Conservation (phyloP, 306 rosid genomes). For the Gleditsia sinensis region DNA sequence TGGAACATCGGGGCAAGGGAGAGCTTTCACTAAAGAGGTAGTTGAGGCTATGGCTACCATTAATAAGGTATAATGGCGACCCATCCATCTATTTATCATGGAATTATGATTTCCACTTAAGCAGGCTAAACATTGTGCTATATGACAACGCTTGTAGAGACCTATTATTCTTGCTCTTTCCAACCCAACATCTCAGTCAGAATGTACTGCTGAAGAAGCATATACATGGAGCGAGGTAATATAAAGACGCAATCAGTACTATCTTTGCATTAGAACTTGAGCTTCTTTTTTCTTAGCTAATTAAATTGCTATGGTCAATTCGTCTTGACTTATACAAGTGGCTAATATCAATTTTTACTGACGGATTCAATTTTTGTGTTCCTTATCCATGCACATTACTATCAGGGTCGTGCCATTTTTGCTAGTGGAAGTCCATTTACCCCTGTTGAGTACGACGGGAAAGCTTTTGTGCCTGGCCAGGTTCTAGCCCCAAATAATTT, state of each 20-base stretch:
- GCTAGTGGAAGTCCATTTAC: constrained; percentile 95
- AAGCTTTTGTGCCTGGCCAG: constrained; percentile 85
- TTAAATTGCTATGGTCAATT: neutral
- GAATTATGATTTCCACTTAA: constrained; percentile 2
- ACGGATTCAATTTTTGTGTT: neutral
- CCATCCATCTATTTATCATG: neutral
- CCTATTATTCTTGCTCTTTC: constrained; percentile 51
- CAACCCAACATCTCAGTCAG: constrained; percentile 56
- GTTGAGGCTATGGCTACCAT: constrained; percentile 75
- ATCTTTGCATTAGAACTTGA: neutral
- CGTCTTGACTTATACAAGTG: too few relatives aligned
- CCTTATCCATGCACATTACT: constrained; percentile 7
- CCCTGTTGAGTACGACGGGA: constrained; percentile 80
- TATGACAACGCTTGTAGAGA: constrained; percentile 35
- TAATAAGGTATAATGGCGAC: constrained; percentile 63
- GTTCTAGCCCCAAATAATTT: constrained; percentile 39
- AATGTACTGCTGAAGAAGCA: constrained; percentile 61
- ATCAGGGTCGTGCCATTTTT: constrained; percentile 80
- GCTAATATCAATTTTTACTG: too few relatives aligned
- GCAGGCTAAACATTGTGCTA: constrained; percentile 16
- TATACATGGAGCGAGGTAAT: constrained; percentile 50
- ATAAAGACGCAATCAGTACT: neutral
- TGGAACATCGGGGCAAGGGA: constrained; percentile 94
- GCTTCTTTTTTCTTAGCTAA: neutral
- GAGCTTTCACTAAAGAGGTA: constrained; percentile 71